Evolutionary conservation across 2,329 filamentous ascomycete genomes (phyloP).

Genomic region (Trichophyton verrucosum): DNA sequence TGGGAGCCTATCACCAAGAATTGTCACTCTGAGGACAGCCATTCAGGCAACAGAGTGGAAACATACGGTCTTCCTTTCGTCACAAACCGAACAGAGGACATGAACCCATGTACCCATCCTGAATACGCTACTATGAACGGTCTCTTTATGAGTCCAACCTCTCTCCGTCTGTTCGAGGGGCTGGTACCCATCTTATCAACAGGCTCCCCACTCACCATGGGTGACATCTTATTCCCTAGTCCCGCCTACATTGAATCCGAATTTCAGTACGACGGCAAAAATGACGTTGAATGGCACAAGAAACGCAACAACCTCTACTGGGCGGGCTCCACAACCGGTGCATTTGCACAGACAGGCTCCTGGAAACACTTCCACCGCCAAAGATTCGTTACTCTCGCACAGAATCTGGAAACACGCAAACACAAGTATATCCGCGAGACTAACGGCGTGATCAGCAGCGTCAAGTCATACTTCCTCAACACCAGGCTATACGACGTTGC

Average conservation of each 20-base stretch:
- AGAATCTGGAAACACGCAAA: constrained; percentile 10
- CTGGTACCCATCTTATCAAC: constrained; percentile 17
- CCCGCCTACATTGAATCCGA: constrained; percentile 35
- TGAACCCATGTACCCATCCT: constrained; percentile 5
- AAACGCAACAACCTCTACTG: constrained; percentile 45
- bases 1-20: constrained; percentile 1
- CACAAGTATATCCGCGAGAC: constrained; percentile 6
- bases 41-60: background rate
- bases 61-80: constrained; percentile 7
- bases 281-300: constrained; percentile 37
- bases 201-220: constrained; percentile 16
- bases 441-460: background rate
- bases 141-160: constrained; percentile 4
- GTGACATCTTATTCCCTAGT: constrained; percentile 42
- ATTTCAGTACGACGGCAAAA: constrained; percentile 30
- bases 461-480: constrained; percentile 8
- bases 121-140: constrained; percentile 7
- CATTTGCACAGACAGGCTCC: constrained; percentile 16
- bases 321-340: constrained; percentile 46
- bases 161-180: constrained; percentile 14
- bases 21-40: background rate
- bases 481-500: constrained; percentile 12
- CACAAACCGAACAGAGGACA: background rate
- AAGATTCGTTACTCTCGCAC: constrained; percentile 14
- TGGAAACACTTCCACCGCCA: constrained; percentile 15